A percentile compares a stretch with the other conserved stretches of the same genome.
Evolutionary conservation across 495 filamentous ascomycete species (phyloP).

Genomic region (Penicillium macrosclerotiorum): DNA sequence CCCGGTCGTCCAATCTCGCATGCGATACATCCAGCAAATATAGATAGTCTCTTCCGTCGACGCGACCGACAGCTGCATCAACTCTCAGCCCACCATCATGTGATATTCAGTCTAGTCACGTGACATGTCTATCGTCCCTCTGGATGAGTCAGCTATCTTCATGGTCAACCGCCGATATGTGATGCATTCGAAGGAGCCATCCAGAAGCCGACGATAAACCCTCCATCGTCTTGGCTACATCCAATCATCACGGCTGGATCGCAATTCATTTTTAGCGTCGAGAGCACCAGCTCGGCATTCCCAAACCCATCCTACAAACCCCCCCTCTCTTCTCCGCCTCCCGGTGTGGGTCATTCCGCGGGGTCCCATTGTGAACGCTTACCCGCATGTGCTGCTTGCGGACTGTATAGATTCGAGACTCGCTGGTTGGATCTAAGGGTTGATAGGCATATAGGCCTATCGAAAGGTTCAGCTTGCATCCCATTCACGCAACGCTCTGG

Average conservation of each 20-base stretch:
- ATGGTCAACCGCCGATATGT: constrained; percentile 2
- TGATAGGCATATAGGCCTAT: too few relatives aligned
- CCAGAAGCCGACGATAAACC: constrained; percentile 25
- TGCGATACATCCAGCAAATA: too few relatives aligned
- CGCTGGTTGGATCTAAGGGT: background rate
- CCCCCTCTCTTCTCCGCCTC: constrained; percentile 18
- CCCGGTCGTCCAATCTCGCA: too few relatives aligned
- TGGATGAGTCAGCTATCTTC: constrained; percentile 15
- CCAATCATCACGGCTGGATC: constrained; percentile 18
- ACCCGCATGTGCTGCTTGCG: constrained; percentile 3
- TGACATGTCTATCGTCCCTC: too few relatives aligned
- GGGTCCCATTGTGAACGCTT: constrained; percentile 13
- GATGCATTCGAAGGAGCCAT: constrained; percentile 14
- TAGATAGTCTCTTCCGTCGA: too few relatives aligned
- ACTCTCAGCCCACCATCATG: background rate
- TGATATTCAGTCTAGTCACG: background rate
- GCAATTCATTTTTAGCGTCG: background rate
- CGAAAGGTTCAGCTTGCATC: too few relatives aligned
- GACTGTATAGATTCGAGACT: constrained; percentile 10
- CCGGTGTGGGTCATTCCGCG: constrained; percentile 25
- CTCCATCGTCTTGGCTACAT: constrained; percentile 1
- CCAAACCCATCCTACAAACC: background rate
- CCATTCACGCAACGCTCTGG: too few relatives aligned
- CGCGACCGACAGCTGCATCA: background rate
- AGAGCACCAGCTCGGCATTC: background rate